phyloP scores from a whole-genome alignment of 202 grass and related monocot genomes.

The Zizania palustris region DNA sequence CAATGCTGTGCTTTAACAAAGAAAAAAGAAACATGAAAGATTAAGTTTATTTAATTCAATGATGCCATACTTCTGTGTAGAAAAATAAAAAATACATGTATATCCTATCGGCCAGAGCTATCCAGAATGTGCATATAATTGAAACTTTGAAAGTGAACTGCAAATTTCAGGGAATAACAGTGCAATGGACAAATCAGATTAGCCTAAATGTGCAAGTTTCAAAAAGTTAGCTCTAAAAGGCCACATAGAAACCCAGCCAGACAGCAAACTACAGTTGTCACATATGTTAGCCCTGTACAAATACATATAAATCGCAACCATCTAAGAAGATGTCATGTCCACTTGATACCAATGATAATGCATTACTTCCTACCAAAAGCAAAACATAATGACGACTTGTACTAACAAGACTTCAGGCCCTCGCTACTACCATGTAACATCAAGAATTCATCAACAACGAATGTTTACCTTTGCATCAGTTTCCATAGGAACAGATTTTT shows the following conservation, averaged over 20 bases:
- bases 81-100: background rate
- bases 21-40: background rate
- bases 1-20: background rate
- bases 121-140: background rate
- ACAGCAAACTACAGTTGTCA: background rate
- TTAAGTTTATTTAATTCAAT: background rate
- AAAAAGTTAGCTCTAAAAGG: background rate
- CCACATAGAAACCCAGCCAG: background rate
- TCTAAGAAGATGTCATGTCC: background rate
- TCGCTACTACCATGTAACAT: background rate
- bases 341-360: background rate
- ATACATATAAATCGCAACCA: background rate
- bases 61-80: background rate
- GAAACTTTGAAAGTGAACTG: background rate
- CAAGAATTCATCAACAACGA: background rate
- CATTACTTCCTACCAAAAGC: background rate
- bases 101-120: background rate
- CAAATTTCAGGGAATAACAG: background rate
- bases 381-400: background rate
- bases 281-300: background rate
- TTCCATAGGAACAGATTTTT: slow-evolving; percentile 84
- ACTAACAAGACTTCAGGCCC: background rate
- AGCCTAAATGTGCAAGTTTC: background rate
- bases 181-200: background rate
- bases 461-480: slow-evolving; percentile 78